These are phyloP conservation scores for Beverwykella pulmonaria DNA, from an alignment of 495 filamentous ascomycete genomes.

Conservation along the genomic window DNA sequence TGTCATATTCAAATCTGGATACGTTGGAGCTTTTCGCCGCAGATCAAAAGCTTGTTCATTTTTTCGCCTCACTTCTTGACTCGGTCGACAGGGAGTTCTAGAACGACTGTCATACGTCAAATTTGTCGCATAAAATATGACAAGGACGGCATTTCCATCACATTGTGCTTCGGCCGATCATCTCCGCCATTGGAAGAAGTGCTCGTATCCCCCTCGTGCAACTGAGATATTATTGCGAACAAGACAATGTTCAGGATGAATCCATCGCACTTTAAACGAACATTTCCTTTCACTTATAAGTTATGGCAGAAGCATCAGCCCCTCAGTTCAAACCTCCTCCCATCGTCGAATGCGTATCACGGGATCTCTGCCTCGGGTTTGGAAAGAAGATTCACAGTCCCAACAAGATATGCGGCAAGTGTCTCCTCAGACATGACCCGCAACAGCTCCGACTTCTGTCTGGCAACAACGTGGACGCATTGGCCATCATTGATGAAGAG, in stretches of 20 bases:
- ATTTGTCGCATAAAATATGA: too few species aligned
- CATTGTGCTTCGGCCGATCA: too few species aligned
- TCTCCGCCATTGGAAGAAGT: too few species aligned
- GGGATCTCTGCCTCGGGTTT: constrained; percentile 2
- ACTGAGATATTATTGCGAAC: too few species aligned
- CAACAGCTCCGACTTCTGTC: constrained; percentile 6
- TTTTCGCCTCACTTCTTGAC: background rate
- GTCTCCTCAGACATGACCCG: constrained; percentile 10
- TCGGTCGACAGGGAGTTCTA: background rate
- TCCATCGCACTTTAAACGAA: too few species aligned
- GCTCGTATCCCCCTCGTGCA: too few species aligned
- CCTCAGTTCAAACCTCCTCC: constrained; percentile 16
- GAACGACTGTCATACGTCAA: background rate
- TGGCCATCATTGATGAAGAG: constrained; percentile 11
- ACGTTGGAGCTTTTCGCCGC: background rate
- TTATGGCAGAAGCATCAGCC: background rate
- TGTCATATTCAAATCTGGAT: background rate
- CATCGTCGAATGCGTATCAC: constrained; percentile 15
- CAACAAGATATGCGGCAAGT: constrained; percentile 11
- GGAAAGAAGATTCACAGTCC: constrained; percentile 7
- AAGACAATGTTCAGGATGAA: too few species aligned
- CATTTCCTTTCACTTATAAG: background rate
- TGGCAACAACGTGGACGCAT: background rate
- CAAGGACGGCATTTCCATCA: too few species aligned
- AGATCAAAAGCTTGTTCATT: background rate